These are phyloP conservation scores for Rhodotorula toruloides DNA, from an alignment of 768 basidiomycete species.

Conservation along the genomic window DNA sequence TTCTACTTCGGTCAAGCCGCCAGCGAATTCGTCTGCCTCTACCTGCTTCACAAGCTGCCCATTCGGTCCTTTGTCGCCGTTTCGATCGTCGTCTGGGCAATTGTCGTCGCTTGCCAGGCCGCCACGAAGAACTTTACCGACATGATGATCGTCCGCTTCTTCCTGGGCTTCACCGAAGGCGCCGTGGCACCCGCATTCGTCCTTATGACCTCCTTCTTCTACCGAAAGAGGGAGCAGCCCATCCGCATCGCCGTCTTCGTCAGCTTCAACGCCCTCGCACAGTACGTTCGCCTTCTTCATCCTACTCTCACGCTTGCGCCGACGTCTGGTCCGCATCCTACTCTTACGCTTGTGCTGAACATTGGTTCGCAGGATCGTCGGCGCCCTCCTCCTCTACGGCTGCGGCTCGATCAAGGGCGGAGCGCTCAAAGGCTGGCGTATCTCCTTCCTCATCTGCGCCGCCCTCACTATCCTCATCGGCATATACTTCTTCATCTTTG, in stretches of 20 bases:
- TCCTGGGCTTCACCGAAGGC: constrained; percentile 42
- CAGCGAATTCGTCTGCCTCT: not conserved
- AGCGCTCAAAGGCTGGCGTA: constrained; percentile 33
- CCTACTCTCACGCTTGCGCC: too few species aligned
- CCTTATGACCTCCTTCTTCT: constrained; percentile 23
- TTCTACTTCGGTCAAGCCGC: constrained; percentile 9
- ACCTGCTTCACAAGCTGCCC: constrained; percentile 7
- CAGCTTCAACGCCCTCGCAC: constrained; percentile 36
- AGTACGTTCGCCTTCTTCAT: not conserved
- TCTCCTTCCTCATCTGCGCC: constrained; percentile 33
- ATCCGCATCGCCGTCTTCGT: constrained; percentile 37
- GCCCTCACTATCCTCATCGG: constrained; percentile 33
- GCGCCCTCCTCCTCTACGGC: constrained; percentile 36
- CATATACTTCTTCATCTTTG: constrained; percentile 29
- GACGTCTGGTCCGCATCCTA: too few species aligned
- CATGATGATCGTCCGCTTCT: constrained; percentile 1
- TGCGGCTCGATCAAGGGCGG: constrained; percentile 23
- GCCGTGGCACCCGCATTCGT: constrained; percentile 45
- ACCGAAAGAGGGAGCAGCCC: constrained; percentile 40
- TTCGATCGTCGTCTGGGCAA: constrained; percentile 2
- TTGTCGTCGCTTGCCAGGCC: constrained; percentile 3
- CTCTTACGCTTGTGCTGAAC: not conserved
- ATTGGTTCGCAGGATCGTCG: constrained; percentile 15
- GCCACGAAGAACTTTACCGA: constrained; percentile 6
- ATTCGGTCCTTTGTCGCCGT: constrained; percentile 10